phyloP scores from a whole-genome alignment of 2,329 filamentous ascomycete genomes.

The Beauveria rudraprayagi region DNA sequence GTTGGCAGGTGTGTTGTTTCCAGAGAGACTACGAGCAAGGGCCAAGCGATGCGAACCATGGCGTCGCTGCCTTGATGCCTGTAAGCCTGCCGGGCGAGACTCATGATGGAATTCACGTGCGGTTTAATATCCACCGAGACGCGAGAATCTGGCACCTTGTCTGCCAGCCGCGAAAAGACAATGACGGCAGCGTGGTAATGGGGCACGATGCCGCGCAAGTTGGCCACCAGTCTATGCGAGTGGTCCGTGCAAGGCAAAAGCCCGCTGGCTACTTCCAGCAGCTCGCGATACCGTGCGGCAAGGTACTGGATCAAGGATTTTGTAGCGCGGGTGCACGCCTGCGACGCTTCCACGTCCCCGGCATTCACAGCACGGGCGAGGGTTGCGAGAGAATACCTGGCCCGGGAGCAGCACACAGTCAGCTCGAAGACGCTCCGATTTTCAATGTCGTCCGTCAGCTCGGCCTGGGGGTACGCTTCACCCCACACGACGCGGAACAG shows the following conservation, averaged over 20 bases:
- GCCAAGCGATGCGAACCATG: conserved; percentile 25
- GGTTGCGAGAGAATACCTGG: conserved; percentile 24
- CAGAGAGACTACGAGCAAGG: conserved; percentile 26
- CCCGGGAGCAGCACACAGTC: conserved; percentile 22
- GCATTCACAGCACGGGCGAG: conserved; percentile 16
- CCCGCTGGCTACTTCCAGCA: conserved; percentile 20
- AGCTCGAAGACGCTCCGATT: conserved; percentile 26
- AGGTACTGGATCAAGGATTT: conserved; percentile 17
- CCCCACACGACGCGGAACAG: conserved; percentile 27
- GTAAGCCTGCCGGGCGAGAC: conserved; percentile 24
- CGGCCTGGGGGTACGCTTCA: conserved; percentile 24
- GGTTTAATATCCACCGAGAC: neutral
- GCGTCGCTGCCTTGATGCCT: conserved; percentile 25
- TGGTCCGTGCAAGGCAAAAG: conserved; percentile 19
- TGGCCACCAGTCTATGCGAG: conserved; percentile 24
- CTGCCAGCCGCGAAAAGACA: conserved; percentile 15
- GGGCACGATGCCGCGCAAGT: conserved; percentile 26
- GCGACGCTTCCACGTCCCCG: conserved; percentile 16
- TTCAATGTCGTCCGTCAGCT: conserved; percentile 28
- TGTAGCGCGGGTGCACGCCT: conserved; percentile 14
- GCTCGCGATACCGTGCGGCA: conserved; percentile 17
- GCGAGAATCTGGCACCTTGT: conserved; percentile 1
- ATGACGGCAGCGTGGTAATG: conserved; percentile 27
- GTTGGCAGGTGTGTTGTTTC: conserved; percentile 25
- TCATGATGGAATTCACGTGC: conserved; percentile 18